These are phyloP conservation scores for Xylariales sp. DNA, from an alignment of 2,329 filamentous ascomycete genomes.

Conservation along the genomic window DNA sequence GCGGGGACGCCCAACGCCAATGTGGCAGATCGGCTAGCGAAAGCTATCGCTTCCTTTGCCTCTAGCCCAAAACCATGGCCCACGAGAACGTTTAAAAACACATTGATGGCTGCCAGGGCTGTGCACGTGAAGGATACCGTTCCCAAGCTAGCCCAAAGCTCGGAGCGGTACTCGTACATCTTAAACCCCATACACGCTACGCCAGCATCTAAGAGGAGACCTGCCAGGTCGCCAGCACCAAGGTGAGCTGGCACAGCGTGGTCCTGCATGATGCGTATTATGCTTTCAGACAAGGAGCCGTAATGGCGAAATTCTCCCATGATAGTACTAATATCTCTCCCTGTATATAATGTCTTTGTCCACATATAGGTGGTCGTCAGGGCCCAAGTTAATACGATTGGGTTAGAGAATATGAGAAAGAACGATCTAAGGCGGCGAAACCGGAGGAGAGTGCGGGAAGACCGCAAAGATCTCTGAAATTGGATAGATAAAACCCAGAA, in stretches of 20 bases:
- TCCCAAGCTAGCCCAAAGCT: constrained; percentile 45
- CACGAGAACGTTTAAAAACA: constrained; percentile 49
- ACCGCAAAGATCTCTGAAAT: constrained; percentile 45
- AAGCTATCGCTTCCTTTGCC: constrained; percentile 47
- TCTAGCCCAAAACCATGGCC: constrained; percentile 43
- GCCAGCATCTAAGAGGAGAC: constrained; percentile 48
- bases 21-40: constrained; percentile 49
- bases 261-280: constrained; percentile 40
- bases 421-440: constrained; percentile 35
- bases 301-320: constrained; percentile 45
- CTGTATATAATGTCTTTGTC: constrained; percentile 43
- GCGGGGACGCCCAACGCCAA: constrained; percentile 49
- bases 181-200: constrained; percentile 50
- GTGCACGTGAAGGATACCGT: constrained; percentile 47
- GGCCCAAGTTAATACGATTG: constrained; percentile 45
- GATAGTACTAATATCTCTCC: constrained; percentile 38
- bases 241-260: constrained; percentile 38
- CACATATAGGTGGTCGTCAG: constrained; percentile 49
- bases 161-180: constrained; percentile 51
- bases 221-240: constrained; percentile 49
- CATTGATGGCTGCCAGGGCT: constrained; percentile 40
- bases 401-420: constrained; percentile 46
- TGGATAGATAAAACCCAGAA: constrained; percentile 47
- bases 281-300: constrained; percentile 42
- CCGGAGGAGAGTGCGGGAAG: constrained; percentile 36